phyloP scores from a whole-genome alignment of 352 stramenopile species.

The Thalassiosira mediterranea region DNA sequence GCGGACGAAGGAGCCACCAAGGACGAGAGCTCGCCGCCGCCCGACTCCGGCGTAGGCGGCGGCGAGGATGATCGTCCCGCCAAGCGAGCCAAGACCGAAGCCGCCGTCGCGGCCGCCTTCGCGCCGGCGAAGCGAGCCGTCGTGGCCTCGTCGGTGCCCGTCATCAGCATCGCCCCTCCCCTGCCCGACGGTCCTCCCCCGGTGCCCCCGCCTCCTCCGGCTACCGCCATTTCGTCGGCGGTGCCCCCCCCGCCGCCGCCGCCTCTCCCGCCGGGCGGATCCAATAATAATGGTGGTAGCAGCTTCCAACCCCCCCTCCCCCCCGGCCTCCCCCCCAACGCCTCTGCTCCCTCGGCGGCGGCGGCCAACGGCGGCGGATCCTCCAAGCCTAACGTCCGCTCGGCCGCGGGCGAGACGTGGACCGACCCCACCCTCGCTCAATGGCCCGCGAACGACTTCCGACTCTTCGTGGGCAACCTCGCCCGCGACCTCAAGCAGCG shows the following conservation, averaged over 20 bases:
- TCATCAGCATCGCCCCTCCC: conserved; percentile 51
- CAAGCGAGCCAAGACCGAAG: conserved; percentile 53
- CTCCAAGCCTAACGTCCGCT: conserved; percentile 59
- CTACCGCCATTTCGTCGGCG: neutral
- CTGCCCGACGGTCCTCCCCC: conserved; percentile 8
- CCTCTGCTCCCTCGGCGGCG: neutral
- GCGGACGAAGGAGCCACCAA: conserved; percentile 3
- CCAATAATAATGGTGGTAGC: conserved; percentile 4
- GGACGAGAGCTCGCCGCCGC: conserved; percentile 11
- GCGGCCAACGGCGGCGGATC: conserved; percentile 5
- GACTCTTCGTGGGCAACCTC: conserved; percentile 94
- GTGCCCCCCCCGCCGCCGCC: neutral
- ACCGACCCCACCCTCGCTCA: conserved; percentile 91
- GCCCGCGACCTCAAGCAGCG: conserved; percentile 92
- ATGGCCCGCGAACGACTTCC: conserved; percentile 96
- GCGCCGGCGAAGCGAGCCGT: conserved; percentile 22
- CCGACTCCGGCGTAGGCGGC: conserved; percentile 8
- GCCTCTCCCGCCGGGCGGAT: neutral
- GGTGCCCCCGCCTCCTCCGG: conserved; percentile 1
- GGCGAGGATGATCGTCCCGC: conserved; percentile 32
- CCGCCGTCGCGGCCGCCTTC: conserved; percentile 12
- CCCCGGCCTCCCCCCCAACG: neutral
- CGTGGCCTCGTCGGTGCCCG: conserved; percentile 57
- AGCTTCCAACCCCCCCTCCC: conserved; percentile 3
- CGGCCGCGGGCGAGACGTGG: conserved; percentile 88